Conservation (phyloP, 352 stramenopile genomes). For the Phytophthora chlamydospora region DNA sequence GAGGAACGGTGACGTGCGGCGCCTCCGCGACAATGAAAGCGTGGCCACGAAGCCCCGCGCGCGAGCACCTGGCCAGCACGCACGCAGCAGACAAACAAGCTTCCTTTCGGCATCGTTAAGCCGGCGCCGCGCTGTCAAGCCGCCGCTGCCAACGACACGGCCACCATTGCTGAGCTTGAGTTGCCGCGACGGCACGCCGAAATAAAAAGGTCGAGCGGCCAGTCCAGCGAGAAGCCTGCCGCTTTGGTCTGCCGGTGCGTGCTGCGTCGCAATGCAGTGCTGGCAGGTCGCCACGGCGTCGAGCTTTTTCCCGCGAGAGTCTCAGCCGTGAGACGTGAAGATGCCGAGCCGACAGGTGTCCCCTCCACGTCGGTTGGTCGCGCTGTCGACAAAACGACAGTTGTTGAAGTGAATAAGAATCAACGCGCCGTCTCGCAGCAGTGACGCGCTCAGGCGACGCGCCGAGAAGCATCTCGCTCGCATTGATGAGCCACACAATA, state of each 20-base stretch:
- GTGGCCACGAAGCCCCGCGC: background rate
- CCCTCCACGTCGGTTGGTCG: too few relatives aligned
- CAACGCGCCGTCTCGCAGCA: too few relatives aligned
- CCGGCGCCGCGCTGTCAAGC: constrained; percentile 1
- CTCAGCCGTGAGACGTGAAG: too few relatives aligned
- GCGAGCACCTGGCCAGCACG: background rate
- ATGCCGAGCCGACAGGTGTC: too few relatives aligned
- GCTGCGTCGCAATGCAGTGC: background rate
- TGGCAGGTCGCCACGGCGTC: background rate
- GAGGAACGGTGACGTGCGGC: constrained; percentile 17
- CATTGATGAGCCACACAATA: too few relatives aligned
- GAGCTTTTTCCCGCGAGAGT: too few relatives aligned
- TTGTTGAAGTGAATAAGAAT: too few relatives aligned
- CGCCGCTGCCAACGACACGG: constrained; percentile 10
- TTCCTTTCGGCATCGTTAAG: constrained; percentile 6
- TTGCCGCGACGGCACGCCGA: background rate
- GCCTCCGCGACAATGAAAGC: background rate
- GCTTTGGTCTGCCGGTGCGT: background rate
- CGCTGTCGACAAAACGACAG: too few relatives aligned
- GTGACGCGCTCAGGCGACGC: too few relatives aligned
- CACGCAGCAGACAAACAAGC: background rate
- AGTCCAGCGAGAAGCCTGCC: background rate
- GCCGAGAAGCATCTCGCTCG: too few relatives aligned
- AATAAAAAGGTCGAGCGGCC: constrained; percentile 32
- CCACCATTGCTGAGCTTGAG: constrained; percentile 7